A percentile compares a stretch with the other conserved stretches of the same genome.
Conservation (phyloP, 148 eudicot species). For the Camellia japonica region DNA sequence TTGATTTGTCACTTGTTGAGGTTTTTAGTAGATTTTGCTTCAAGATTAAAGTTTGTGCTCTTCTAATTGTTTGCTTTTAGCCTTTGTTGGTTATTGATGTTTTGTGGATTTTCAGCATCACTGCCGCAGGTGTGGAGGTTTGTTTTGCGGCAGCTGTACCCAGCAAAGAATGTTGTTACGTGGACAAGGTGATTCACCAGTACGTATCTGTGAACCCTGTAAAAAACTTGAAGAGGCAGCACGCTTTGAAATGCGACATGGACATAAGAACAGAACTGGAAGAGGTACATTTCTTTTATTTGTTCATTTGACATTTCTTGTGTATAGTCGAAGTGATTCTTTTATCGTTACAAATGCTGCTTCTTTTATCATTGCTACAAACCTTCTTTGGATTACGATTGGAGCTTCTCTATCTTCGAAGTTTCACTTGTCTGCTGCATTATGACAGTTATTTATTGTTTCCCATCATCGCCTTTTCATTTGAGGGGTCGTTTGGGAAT, state of each 20-base stretch:
- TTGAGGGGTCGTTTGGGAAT: no score
- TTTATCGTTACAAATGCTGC: neutral
- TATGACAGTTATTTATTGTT: neutral
- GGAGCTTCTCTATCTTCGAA: neutral
- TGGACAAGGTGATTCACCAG: conserved; percentile 98
- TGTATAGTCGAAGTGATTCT: neutral
- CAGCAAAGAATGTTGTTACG: conserved; percentile 77
- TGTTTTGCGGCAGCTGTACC: conserved; percentile 80
- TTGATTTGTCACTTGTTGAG: neutral
- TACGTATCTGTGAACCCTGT: conserved; percentile 95
- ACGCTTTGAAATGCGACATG: conserved; percentile 81
- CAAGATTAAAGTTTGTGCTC: neutral
- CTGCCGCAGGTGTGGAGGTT: conserved; percentile 93
- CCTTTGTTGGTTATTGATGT: neutral
- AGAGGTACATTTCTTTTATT: conserved; percentile 47
- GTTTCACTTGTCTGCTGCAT: neutral
- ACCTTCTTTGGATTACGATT: neutral
- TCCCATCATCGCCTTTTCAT: neutral
- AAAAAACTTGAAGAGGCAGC: conserved; percentile 92
- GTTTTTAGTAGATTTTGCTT: neutral
- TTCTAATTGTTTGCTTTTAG: neutral
- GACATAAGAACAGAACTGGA: conserved; percentile 62
- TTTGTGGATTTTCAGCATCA: conserved; percentile 66
- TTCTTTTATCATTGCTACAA: neutral
- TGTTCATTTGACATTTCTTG: neutral